Base-by-base conservation (phyloP, 129 eudicot species). In the Lonicera japonica region DNA sequence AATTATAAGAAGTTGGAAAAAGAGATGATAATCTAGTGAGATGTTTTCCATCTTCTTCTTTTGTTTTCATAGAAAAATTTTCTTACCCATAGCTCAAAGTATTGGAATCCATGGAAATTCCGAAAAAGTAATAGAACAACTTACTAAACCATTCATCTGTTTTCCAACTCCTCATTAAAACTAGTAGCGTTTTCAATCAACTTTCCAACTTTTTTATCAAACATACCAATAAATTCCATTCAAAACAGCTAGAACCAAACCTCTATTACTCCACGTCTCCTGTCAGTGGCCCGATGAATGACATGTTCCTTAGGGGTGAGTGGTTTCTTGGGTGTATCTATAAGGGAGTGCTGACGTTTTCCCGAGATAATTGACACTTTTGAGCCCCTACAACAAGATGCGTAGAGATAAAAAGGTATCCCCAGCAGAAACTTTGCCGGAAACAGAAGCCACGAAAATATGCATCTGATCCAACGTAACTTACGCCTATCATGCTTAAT, bases 261-360 rank as follows among this genome's bases (percentile, higher is more conserved):
- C 99, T 92, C 99, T 57, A 92, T 80, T 54, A 92, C 70, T 8
- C 99, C 99, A 24, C 96, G 96, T 36, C 99, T 80, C 73, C 86
- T 80, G 51, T 92, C 99, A 25, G 96, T 92, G 63, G 99, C 88
- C 36, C 84, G 81, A 47, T 88, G 99, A 58, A 92, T 76, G 65
- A 85, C 74, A 69, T 84, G 73, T 59, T 86, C 97, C 64, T 80
- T 83, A 59, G 69, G 60, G 22, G 62, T 41, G 11, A 54, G 65
- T 60, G 70, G 74, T 77, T 80, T 84, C 73, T 79, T 84, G 51
- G 83, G 56, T 29, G 86, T 58, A 5, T 60, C 54, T 51, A 66
- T 8, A 60, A 29, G 69, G 0, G 80, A 73, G 54, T 46, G 69
- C 56, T 36, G 57, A 23, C 19, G 61, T 20, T 63, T 73, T 71